Conservation (phyloP, 2,329 filamentous ascomycete species). For the Botryotinia globosa region DNA sequence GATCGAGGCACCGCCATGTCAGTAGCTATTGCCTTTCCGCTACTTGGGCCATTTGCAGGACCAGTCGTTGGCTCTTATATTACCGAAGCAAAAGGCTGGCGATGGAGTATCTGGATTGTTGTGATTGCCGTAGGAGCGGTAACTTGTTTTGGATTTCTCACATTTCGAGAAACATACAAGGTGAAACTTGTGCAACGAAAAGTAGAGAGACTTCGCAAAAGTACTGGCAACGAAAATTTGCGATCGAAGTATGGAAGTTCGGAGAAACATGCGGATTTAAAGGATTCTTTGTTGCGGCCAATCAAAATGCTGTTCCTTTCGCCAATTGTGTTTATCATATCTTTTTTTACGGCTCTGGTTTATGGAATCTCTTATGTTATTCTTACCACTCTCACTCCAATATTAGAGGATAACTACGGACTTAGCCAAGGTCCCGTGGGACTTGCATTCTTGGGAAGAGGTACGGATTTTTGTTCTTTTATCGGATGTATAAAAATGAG, state of each 20-base stretch:
- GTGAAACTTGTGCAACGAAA: not conserved
- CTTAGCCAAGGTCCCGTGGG: conserved; percentile 39
- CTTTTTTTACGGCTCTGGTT: conserved; percentile 38
- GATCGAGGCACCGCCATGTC: conserved; percentile 15
- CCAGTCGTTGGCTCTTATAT: conserved; percentile 39
- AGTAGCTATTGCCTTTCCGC: conserved; percentile 3
- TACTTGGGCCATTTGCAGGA: conserved; percentile 38
- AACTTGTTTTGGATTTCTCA: conserved; percentile 1
- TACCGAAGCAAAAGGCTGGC: conserved; percentile 37
- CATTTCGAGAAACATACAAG: conserved; percentile 15
- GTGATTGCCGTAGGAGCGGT: conserved; percentile 28
- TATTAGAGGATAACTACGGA: conserved; percentile 39
- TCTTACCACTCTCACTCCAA: conserved; percentile 41
- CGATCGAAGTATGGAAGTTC: conserved; percentile 5
- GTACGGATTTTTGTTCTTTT: conserved; percentile 35
- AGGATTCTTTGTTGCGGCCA: conserved; percentile 30
- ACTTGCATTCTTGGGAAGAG: conserved; percentile 40
- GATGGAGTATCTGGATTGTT: conserved; percentile 41
- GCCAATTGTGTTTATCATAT: conserved; percentile 38
- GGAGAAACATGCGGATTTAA: not conserved
- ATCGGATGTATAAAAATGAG: not conserved
- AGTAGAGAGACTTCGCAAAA: conserved; percentile 1
- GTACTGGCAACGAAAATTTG: conserved; percentile 2
- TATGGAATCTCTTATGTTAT: conserved; percentile 41
- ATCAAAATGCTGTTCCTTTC: conserved; percentile 39